Conservation (phyloP, 495 filamentous ascomycete species). For the Podospora australis region DNA sequence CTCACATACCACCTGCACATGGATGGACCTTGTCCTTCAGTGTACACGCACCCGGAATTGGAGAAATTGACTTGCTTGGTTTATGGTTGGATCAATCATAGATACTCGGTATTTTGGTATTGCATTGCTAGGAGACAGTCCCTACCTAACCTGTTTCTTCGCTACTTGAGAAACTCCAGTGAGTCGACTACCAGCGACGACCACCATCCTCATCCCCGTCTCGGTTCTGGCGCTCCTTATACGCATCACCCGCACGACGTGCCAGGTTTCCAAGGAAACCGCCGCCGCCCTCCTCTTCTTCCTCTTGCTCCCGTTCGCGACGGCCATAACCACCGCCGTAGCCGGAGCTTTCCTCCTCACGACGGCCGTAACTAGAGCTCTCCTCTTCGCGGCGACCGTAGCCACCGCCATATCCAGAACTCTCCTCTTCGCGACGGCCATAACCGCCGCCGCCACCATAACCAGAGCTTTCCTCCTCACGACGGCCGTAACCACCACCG, state of each 20-base stretch:
- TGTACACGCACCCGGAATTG: too few species aligned
- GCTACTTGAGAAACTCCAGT: too few species aligned
- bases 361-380: constrained; percentile 3
- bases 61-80: too few species aligned
- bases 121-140: too few species aligned
- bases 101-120: too few species aligned
- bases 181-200: too few species aligned
- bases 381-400: constrained; percentile 8
- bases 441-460: neutral
- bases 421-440: neutral
- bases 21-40: too few species aligned
- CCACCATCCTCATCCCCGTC: too few species aligned
- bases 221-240: too few species aligned
- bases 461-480: constrained; percentile 12
- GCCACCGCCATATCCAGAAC: neutral
- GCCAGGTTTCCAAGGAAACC: constrained; percentile 1
- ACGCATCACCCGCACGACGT: neutral
- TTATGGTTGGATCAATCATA: too few species aligned
- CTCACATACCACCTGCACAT: too few species aligned
- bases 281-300: constrained; percentile 1
- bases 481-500: constrained; percentile 14
- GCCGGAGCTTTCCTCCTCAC: constrained; percentile 6
- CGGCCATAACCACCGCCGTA: constrained; percentile 10
- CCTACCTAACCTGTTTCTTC: too few species aligned
- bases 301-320: neutral